Evolutionary conservation across 1,284 basidiomycete species (phyloP), one percentile per base, ranked within the genome.

Genomic region (Blastosporella zonata): DNA sequence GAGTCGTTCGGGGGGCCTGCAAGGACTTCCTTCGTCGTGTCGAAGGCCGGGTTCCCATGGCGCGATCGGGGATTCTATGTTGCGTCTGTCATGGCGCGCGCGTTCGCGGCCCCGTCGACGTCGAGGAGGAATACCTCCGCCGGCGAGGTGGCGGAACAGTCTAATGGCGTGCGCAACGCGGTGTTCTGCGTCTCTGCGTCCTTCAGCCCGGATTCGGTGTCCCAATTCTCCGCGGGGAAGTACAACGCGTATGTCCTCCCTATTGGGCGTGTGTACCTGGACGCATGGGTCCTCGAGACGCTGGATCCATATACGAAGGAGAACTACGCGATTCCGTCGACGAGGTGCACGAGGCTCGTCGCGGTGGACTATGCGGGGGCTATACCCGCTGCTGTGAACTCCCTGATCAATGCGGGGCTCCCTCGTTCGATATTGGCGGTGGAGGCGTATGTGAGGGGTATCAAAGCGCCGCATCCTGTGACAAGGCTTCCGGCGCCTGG

Each of bases 221-320:
- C 74, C 1, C 68, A 77, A 10, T 87, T 87, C 61, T 70, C 77
- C 21, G 49, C 78, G 2, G 61, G 68, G 12, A 93, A 92, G 62
- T 87, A 93, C 67, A 98, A 99, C 62, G 76, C 91, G 0, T 79
- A 81, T 42, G 64, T 55, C 0, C 73, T 94, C 10, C 91, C 93
- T 0, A 71, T 91, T 7, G 95, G 93, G 0, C 83, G 88, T 17
- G 74, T 95, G 37, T 85, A 92, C 54, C 72, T 99, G 2, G 94
- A 98, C 59, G 96, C 91, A 0, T 99, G 97, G 97, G 87, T 97
- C 37, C 68, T 97, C 56, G 94, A 99, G 71, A 98, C 95, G 1
- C 77, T 99, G 37, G 96, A 99, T 64, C 96, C 97, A 0, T 99
- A 99, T 65, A 92, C 92, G 36, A 87, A 89, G 52, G 93, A 97